Percentiles rank a stretch among this genome's conserved stretches.
Evolutionary conservation across 306 rosid genomes (phyloP).

Genomic region (Potentilla sterilis): DNA sequence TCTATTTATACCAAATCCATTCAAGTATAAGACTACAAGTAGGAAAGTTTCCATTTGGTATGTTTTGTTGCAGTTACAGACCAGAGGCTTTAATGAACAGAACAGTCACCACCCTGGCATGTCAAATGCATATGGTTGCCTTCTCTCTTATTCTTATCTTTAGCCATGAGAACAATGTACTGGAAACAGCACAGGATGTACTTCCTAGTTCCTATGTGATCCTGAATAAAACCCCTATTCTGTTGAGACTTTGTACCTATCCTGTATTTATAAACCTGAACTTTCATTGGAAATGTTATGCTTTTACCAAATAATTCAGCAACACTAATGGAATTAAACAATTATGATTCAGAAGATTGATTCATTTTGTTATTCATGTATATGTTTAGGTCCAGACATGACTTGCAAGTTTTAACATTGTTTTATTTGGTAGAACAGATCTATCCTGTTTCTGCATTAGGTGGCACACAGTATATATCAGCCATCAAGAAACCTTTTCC

Average conservation of each 20-base stretch:
- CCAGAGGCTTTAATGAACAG: neutral
- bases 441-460: slow-evolving; percentile 88
- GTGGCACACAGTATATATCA: slow-evolving; percentile 69
- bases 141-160: neutral
- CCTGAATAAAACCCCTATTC: neutral
- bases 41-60: too few species aligned
- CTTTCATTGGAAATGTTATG: neutral
- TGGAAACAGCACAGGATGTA: neutral
- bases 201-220: neutral
- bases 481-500: slow-evolving; percentile 81
- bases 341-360: neutral
- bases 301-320: neutral
- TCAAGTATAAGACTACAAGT: neutral
- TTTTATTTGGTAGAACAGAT: slow-evolving; percentile 48
- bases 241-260: neutral
- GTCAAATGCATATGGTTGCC: neutral
- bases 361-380: neutral
- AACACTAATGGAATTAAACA: neutral
- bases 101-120: neutral
- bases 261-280: too few species aligned
- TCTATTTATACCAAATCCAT: neutral
- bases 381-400: neutral
- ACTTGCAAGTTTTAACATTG: slow-evolving; percentile 11
- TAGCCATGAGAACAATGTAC: neutral
- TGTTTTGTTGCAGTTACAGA: neutral